These are phyloP conservation scores for Rhinocladiella similis DNA, from an alignment of 2,329 filamentous ascomycete species.

Conservation along the genomic window DNA sequence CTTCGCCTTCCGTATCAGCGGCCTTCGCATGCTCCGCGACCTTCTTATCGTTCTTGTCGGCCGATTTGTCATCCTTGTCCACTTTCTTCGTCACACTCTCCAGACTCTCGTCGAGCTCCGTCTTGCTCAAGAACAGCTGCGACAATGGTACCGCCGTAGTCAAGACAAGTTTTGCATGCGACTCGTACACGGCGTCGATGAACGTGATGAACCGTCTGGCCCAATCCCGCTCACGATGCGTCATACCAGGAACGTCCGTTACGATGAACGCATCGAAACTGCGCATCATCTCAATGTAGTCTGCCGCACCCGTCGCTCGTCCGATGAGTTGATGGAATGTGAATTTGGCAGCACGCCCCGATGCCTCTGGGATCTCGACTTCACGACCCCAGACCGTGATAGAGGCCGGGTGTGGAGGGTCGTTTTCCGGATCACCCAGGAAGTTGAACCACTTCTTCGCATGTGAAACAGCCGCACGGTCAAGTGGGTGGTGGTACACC, in stretches of 20 bases:
- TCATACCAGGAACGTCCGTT: constrained; percentile 91
- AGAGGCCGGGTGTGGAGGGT: constrained; percentile 73
- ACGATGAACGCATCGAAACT: constrained; percentile 92
- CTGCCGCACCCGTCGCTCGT: constrained; percentile 83
- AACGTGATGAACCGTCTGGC: constrained; percentile 96
- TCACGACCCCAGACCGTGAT: constrained; percentile 92
- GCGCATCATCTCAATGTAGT: constrained; percentile 89
- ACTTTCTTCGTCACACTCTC: constrained; percentile 37
- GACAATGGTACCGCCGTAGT: constrained; percentile 83
- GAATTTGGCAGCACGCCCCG: constrained; percentile 85
- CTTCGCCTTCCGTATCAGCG: constrained; percentile 41
- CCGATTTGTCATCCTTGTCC: constrained; percentile 20
- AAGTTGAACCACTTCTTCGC: constrained; percentile 95
- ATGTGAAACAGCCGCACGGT: constrained; percentile 73
- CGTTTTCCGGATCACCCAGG: constrained; percentile 76
- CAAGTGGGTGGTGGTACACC: constrained; percentile 89
- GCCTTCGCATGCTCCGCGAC: constrained; percentile 41
- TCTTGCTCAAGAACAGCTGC: constrained; percentile 78
- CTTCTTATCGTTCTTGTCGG: constrained; percentile 31
- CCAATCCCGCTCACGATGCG: constrained; percentile 77
- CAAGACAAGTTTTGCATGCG: constrained; percentile 88
- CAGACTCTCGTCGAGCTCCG: constrained; percentile 65
- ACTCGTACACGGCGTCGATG: constrained; percentile 93
- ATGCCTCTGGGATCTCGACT: constrained; percentile 82
- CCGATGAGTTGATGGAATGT: constrained; percentile 91